Evolutionary conservation across 75 land plant genomes (phyloP).

Genomic region (Cunninghamia lanceolata): DNA sequence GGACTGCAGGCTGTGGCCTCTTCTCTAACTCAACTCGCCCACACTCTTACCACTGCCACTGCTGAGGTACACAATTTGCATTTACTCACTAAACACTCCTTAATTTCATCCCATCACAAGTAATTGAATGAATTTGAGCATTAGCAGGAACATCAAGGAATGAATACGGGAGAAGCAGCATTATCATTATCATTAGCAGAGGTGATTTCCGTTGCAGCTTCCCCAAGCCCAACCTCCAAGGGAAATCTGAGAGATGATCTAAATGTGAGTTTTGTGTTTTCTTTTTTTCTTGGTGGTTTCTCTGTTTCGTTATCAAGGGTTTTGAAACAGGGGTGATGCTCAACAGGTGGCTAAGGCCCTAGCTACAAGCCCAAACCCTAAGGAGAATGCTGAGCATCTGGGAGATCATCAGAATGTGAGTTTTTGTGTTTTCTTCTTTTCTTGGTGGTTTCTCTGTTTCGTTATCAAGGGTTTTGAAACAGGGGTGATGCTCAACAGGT

Average conservation of each 20-base stretch:
- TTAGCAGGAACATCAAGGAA: not conserved
- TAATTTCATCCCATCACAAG: no score
- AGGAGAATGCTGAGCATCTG: no score
- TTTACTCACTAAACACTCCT: not conserved
- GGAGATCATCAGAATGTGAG: not conserved
- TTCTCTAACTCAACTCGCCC: conserved; percentile 60
- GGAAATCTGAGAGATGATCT: not conserved
- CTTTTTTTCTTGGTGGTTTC: not conserved
- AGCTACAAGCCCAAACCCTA: conserved; percentile 25
- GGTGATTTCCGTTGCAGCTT: not conserved
- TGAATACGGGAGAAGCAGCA: not conserved
- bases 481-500: conserved; percentile 38
- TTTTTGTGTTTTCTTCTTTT: not conserved
- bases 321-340: conserved; percentile 1
- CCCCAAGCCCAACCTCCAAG: not conserved
- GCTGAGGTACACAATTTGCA: conserved; percentile 23
- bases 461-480: not conserved
- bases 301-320: not conserved
- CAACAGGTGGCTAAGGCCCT: conserved; percentile 76
- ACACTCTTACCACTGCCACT: conserved; percentile 50
- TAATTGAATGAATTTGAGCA: not conserved
- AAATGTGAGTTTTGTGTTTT: no score
- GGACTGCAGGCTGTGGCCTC: conserved; percentile 77
- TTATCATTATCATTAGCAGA: not conserved
- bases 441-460: not conserved